Conservation (phyloP, 2,329 filamentous ascomycete species). For the Monosporascus sp. region DNA sequence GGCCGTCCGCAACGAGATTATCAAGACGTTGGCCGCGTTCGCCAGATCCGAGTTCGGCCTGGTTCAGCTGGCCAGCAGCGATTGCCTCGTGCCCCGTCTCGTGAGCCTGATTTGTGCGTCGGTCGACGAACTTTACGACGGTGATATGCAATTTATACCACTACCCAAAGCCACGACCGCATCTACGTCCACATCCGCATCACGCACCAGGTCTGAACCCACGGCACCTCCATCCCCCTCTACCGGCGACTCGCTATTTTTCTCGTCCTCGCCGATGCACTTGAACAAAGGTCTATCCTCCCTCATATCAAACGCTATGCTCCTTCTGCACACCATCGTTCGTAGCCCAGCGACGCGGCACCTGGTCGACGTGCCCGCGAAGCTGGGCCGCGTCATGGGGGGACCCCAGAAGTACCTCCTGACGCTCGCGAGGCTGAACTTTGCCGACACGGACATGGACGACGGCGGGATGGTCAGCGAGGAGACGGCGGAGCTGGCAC, state of each 20-base stretch:
- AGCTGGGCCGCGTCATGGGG: slow-evolving; percentile 63
- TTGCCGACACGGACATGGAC: slow-evolving; percentile 46
- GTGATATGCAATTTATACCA: slow-evolving; percentile 35
- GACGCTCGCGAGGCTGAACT: slow-evolving; percentile 75
- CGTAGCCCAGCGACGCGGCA: slow-evolving; percentile 41
- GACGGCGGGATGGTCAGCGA: slow-evolving; percentile 63
- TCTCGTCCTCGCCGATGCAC: too few relatives aligned
- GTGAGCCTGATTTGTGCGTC: slow-evolving; percentile 59
- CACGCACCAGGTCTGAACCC: too few relatives aligned
- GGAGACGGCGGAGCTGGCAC: slow-evolving; percentile 75
- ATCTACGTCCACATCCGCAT: background rate
- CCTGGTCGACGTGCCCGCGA: slow-evolving; percentile 59
- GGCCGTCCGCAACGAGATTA: slow-evolving; percentile 37
- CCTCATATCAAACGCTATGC: slow-evolving; percentile 43
- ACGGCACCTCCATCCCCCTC: background rate
- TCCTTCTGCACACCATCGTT: slow-evolving; percentile 47
- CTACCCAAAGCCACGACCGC: background rate
- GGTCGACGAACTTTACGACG: slow-evolving; percentile 68
- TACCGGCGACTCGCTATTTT: background rate
- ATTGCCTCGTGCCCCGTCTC: slow-evolving; percentile 65
- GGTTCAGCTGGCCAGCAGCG: slow-evolving; percentile 61
- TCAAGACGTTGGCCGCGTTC: slow-evolving; percentile 55
- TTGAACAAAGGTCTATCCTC: slow-evolving; percentile 2
- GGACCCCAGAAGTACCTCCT: slow-evolving; percentile 79
- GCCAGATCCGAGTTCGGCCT: slow-evolving; percentile 57